phyloP scores from a whole-genome alignment of 192 early-diverging fungal species.

The Coemansia aciculifera region DNA sequence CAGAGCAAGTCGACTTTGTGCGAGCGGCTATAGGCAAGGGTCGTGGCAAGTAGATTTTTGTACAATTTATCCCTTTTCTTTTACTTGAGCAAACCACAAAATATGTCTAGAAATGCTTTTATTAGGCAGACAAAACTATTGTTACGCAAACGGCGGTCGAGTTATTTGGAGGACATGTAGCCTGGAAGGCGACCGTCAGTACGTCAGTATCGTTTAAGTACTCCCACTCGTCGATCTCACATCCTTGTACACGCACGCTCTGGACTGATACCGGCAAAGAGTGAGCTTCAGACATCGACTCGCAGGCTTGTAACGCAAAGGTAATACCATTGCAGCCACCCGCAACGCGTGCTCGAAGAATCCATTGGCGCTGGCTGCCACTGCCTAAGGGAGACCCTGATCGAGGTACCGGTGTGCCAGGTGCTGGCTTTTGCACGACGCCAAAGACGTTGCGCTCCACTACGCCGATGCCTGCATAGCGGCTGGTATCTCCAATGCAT shows the following conservation, averaged over 20 bases:
- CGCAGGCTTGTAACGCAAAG: slow-evolving; percentile 18
- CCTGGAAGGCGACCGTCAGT: slow-evolving; percentile 1
- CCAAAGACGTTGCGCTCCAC: slow-evolving; percentile 35
- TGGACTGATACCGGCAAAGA: slow-evolving; percentile 8
- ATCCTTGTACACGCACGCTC: slow-evolving; percentile 24
- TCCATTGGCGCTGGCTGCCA: slow-evolving; percentile 16
- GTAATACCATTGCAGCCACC: not conserved
- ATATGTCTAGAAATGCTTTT: not conserved
- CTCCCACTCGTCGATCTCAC: slow-evolving; percentile 4
- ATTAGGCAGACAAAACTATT: not conserved
- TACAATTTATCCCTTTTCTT: not conserved
- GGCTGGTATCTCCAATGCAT: slow-evolving; percentile 36
- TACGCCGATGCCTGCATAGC: slow-evolving; percentile 11
- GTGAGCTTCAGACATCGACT: not conserved
- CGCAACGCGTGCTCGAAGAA: slow-evolving; percentile 25
- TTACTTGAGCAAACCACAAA: not conserved
- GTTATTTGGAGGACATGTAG: not conserved
- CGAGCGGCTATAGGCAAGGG: not conserved
- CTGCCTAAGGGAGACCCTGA: not conserved
- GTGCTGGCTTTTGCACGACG: slow-evolving; percentile 14
- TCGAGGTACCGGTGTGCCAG: not conserved
- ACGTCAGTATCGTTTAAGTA: slow-evolving; percentile 10
- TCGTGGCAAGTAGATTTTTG: not conserved
- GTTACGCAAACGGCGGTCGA: not conserved
- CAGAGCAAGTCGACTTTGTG: not conserved